Percentiles rank a stretch among this genome's conserved stretches.
Conservation (phyloP, 2,329 filamentous ascomycete species). For the Alternaria consortialis region DNA sequence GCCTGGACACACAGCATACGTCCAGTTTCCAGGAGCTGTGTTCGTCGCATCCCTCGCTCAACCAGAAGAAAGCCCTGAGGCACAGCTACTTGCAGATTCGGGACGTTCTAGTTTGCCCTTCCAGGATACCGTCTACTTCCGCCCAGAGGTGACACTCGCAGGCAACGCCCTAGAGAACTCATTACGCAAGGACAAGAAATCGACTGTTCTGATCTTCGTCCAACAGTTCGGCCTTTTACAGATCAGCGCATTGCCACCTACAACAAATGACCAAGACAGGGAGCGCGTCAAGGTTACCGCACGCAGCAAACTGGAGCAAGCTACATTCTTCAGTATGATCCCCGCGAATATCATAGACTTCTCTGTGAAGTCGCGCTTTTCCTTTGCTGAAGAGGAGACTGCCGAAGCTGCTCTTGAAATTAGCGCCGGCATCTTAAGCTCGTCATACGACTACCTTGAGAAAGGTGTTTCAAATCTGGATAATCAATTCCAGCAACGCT, state of each 20-base stretch:
- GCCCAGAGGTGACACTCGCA: slow-evolving; percentile 61
- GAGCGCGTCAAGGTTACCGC: slow-evolving; percentile 70
- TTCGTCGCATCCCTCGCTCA: slow-evolving; percentile 77
- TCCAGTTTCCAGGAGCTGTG: slow-evolving; percentile 80
- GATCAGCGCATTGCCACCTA: slow-evolving; percentile 63
- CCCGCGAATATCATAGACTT: slow-evolving; percentile 90
- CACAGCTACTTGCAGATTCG: slow-evolving; percentile 69
- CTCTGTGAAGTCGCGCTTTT: slow-evolving; percentile 70
- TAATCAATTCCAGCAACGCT: slow-evolving; percentile 77
- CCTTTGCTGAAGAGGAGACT: slow-evolving; percentile 75
- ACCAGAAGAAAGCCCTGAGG: slow-evolving; percentile 74
- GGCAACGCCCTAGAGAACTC: slow-evolving; percentile 60
- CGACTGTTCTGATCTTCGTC: slow-evolving; percentile 63
- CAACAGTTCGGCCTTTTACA: slow-evolving; percentile 67
- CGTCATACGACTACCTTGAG: slow-evolving; percentile 77
- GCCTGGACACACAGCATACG: slow-evolving; percentile 80
- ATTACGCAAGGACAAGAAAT: slow-evolving; percentile 48
- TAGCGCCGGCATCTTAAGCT: slow-evolving; percentile 82
- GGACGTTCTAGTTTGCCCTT: slow-evolving; percentile 64
- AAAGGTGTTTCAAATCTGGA: slow-evolving; percentile 79
- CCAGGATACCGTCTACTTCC: slow-evolving; percentile 87
- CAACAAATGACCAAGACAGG: slow-evolving; percentile 61
- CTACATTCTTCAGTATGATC: slow-evolving; percentile 87
- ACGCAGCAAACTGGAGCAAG: slow-evolving; percentile 91
- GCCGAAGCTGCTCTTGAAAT: slow-evolving; percentile 79